Evolutionary conservation across 2,329 filamentous ascomycete genomes (phyloP), one percentile per base, ranked within the genome.

Genomic region (Ascochyta viciae-villosae): DNA sequence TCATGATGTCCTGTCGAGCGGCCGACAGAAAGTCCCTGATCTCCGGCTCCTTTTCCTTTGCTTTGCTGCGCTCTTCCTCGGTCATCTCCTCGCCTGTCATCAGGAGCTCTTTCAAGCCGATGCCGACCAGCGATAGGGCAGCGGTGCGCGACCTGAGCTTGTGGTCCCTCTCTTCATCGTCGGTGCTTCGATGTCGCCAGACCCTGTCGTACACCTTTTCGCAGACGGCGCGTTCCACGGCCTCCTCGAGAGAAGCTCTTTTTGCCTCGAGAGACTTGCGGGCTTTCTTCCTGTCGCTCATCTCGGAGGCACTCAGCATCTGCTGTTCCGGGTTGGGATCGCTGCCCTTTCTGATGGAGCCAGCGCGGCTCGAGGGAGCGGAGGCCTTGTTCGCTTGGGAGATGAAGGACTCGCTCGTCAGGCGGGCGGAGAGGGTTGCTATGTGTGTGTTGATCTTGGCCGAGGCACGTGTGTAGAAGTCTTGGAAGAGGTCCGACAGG

Each of bases 121-220:
- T 97, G 1, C 92, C 94, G 16, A 99, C 91, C n/a, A 99, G 81
- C 3, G 89, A 85, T 40, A 99, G 79, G 1, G 95, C 92, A 19
- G 94, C 94, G 1, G 93, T 97, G 69, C 96, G 95, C 9, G 95
- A 99, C 27, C 95, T 87, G 46, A 99, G 81, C 73, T 96, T 97
- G 68, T 96, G 93, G 72, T 99, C 95, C 69, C 94, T 86, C 12
- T 95, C 93, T 76, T 97, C 94, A 71, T 99, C 95, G 68, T 98
- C 88, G 0, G 94, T 96, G 72, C 85, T 95, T 57, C 89, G 87
- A 74, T 99, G 95, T 42, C 92, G 87, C 84, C 94, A 99, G 72
- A 99, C 91, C 62, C 90, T 88, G 54, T 88, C 84, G 71, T 98
- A 98, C 5, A 82, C 88, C 49, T 88, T 87, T 72, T 96, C 92